Conservation (phyloP, 169 alveolate genomes). For the Neospora caninum region DNA sequence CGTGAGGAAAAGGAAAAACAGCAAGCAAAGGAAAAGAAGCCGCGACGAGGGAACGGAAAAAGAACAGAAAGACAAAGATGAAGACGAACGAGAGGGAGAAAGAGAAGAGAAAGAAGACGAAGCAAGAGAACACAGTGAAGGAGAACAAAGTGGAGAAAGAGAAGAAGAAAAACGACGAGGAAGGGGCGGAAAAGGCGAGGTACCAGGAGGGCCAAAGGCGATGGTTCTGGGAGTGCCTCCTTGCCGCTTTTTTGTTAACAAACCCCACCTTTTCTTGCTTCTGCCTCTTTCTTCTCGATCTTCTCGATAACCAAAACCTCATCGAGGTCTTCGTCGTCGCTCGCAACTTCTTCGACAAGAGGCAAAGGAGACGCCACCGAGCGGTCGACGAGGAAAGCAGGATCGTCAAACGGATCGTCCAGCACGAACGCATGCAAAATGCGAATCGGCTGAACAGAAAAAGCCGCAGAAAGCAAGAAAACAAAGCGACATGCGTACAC, state of each 20-base stretch:
- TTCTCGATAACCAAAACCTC: constrained; percentile 62
- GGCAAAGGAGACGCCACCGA: constrained; percentile 59
- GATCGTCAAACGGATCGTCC: constrained; percentile 93
- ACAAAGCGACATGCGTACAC: too few species aligned
- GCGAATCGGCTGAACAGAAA: constrained; percentile 80
- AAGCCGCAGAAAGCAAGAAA: too few species aligned
- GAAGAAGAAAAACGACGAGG: neutral
- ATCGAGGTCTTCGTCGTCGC: constrained; percentile 50
- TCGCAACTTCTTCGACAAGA: constrained; percentile 59
- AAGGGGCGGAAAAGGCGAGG: too few species aligned
- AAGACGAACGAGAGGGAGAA: neutral
- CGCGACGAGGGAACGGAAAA: neutral
- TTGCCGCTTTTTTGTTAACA: too few species aligned
- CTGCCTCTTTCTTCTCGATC: constrained; percentile 76
- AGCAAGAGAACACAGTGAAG: neutral
- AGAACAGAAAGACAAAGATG: too few species aligned
- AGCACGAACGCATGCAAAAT: constrained; percentile 89
- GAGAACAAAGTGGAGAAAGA: neutral
- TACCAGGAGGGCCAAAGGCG: too few species aligned
- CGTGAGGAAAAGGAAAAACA: neutral
- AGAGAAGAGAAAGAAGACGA: neutral
- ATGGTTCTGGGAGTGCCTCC: too few species aligned
- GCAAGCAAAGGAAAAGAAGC: neutral
- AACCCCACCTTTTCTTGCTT: constrained; percentile 66
- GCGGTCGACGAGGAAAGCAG: constrained; percentile 54